phyloP scores from a whole-genome alignment of 768 basidiomycete species.

The Goffeauzyma gilvescens region DNA sequence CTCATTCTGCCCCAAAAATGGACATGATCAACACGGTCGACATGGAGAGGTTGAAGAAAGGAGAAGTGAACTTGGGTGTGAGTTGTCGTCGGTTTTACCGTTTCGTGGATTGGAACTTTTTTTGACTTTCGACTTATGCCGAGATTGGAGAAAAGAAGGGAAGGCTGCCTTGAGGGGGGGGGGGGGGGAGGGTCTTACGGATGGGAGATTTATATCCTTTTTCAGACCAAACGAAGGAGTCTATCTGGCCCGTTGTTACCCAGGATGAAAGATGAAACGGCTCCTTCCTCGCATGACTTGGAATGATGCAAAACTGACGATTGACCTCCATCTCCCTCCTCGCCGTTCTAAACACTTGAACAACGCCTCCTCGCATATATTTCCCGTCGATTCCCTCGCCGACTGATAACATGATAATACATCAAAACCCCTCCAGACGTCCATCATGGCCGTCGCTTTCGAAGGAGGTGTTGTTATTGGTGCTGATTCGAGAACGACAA shows the following conservation, averaged over 20 bases:
- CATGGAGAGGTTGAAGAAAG: conserved; percentile 68
- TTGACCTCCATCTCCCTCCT: background rate
- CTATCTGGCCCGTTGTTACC: no score
- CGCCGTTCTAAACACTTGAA: background rate
- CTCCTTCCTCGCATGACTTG: background rate
- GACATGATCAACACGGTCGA: conserved; percentile 47
- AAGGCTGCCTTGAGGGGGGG: no score
- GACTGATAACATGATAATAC: no score
- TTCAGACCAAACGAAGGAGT: no score
- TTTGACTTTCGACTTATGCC: background rate
- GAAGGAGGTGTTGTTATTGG: conserved; percentile 85
- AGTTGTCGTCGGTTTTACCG: no score
- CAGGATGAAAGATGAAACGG: no score
- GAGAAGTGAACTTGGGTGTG: conserved; percentile 94
- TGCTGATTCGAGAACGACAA: conserved; percentile 92
- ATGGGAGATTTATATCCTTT: no score
- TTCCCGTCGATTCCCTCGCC: no score
- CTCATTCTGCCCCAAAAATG: no score
- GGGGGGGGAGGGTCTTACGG: no score
- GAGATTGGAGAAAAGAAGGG: no score
- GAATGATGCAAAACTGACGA: background rate
- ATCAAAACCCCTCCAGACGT: conserved; percentile 45
- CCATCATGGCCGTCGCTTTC: conserved; percentile 98
- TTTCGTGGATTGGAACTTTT: background rate
- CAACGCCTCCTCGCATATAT: no score